A percentile compares a stretch with the other conserved stretches of the same genome.
Evolutionary conservation across 169 alveolate genomes (phyloP).

Genomic region (Cryptosporidium felis): DNA sequence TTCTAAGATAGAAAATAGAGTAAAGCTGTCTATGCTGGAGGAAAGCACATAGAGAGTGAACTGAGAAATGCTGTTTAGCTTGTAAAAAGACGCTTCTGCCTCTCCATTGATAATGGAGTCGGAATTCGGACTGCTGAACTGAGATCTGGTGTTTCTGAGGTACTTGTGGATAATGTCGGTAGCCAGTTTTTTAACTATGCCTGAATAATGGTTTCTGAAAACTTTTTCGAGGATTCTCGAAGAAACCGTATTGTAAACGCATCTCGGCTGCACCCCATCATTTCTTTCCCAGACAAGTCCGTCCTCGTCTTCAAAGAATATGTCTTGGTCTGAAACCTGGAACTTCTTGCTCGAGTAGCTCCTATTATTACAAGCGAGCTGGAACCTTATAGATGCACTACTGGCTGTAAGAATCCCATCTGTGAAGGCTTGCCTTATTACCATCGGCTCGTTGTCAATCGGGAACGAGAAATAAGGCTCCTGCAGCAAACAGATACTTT

Average conservation of each 20-base stretch:
- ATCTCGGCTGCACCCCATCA: slow-evolving; percentile 44
- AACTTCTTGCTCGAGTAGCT: not conserved
- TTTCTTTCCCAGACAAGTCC: slow-evolving; percentile 38
- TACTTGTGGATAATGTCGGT: not conserved
- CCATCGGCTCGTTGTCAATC: slow-evolving; percentile 10
- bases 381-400: slow-evolving; percentile 50
- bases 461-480: slow-evolving; percentile 35
- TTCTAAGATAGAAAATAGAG: slow-evolving; percentile 21
- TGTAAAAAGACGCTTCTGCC: slow-evolving; percentile 39
- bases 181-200: not conserved
- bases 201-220: not conserved
- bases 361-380: slow-evolving; percentile 27
- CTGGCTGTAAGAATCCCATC: slow-evolving; percentile 34
- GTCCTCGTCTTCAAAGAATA: slow-evolving; percentile 12
- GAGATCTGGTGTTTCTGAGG: no score
- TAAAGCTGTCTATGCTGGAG: slow-evolving; percentile 45
- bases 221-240: slow-evolving; percentile 53
- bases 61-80: slow-evolving; percentile 45
- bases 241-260: slow-evolving; percentile 19
- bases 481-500: slow-evolving; percentile 26
- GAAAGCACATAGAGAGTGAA: slow-evolving; percentile 41
- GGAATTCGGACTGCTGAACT: no score
- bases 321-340: not conserved
- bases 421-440: slow-evolving; percentile 28
- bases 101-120: slow-evolving; percentile 37